Conservation (phyloP, 345 rosid genomes). For the Rubroshorea leprosula region DNA sequence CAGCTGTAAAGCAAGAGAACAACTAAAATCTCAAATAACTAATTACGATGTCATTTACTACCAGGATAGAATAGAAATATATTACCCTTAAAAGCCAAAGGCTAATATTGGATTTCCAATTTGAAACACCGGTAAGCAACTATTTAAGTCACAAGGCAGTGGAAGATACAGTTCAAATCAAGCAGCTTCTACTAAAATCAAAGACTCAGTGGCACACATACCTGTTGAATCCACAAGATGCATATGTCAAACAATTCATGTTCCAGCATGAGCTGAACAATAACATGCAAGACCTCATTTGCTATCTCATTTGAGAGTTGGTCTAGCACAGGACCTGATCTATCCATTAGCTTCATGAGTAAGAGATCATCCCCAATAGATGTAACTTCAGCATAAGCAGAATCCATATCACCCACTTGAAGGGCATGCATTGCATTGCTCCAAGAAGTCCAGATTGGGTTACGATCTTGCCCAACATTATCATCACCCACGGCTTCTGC, state of each 20-base stretch:
- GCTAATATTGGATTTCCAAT: background rate
- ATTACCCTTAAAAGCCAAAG: background rate
- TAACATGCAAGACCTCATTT: slow-evolving; percentile 62
- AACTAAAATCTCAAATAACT: background rate
- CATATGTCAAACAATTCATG: slow-evolving; percentile 75
- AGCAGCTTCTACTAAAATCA: background rate
- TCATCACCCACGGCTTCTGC: slow-evolving; percentile 87
- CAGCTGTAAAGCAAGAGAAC: slow-evolving; percentile 37
- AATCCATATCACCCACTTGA: slow-evolving; percentile 79
- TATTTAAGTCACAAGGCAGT: background rate
- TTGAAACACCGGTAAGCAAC: background rate
- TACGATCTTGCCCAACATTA: slow-evolving; percentile 59
- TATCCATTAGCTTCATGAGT: slow-evolving; percentile 93
- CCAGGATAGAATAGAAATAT: no score
- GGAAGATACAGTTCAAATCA: background rate
- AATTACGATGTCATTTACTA: background rate
- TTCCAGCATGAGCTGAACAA: slow-evolving; percentile 74
- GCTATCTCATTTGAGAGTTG: slow-evolving; percentile 83
- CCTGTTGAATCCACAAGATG: slow-evolving; percentile 98
- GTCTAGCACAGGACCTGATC: slow-evolving; percentile 80
- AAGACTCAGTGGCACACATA: slow-evolving; percentile 13
- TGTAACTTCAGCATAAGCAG: slow-evolving; percentile 80
- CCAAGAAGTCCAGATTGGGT: slow-evolving; percentile 89
- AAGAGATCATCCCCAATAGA: slow-evolving; percentile 79
- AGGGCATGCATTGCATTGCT: slow-evolving; percentile 89